Evolutionary conservation across 495 filamentous ascomycete species (phyloP).

Genomic region (Aspergillus egyptiacus): DNA sequence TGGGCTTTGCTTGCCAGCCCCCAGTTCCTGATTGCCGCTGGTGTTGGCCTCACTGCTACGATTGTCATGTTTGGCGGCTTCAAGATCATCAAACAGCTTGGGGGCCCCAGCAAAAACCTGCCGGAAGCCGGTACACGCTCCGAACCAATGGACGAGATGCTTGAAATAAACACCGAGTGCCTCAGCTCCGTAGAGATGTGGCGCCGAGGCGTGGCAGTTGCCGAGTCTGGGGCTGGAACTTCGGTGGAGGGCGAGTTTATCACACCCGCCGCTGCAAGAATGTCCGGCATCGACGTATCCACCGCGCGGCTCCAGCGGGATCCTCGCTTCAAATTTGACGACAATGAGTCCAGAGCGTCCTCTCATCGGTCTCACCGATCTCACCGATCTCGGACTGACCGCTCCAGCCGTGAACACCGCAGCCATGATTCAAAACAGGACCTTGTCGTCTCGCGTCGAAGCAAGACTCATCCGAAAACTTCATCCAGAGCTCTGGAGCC

Average conservation of each 20-base stretch:
- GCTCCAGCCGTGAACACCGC: constrained; percentile 11
- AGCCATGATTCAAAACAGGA: constrained; percentile 19
- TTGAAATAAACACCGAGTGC: constrained; percentile 49
- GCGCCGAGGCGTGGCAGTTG: constrained; percentile 78
- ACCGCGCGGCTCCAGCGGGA: constrained; percentile 31
- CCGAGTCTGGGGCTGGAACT: constrained; percentile 53
- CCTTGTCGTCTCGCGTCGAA: constrained; percentile 13
- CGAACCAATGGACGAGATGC: constrained; percentile 49
- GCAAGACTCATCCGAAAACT: constrained; percentile 13
- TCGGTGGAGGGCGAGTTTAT: constrained; percentile 83
- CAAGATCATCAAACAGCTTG: constrained; percentile 94
- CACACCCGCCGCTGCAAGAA: constrained; percentile 64
- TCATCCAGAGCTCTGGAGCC: constrained; percentile 13
- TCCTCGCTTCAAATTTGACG: constrained; percentile 37
- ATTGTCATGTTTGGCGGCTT: constrained; percentile 92
- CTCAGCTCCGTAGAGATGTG: constrained; percentile 70
- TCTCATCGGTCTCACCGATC: constrained; percentile 40
- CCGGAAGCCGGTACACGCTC: constrained; percentile 2
- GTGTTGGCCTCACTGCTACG: constrained; percentile 81
- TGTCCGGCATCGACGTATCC: constrained; percentile 46
- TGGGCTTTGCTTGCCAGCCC: constrained; percentile 84
- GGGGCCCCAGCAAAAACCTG: constrained; percentile 21
- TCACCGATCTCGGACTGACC: constrained; percentile 27
- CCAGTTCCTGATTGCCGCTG: constrained; percentile 88
- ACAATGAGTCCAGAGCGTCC: constrained; percentile 33